phyloP scores from a whole-genome alignment of 164 flowering plant species.

The Nymphaea thermarum region DNA sequence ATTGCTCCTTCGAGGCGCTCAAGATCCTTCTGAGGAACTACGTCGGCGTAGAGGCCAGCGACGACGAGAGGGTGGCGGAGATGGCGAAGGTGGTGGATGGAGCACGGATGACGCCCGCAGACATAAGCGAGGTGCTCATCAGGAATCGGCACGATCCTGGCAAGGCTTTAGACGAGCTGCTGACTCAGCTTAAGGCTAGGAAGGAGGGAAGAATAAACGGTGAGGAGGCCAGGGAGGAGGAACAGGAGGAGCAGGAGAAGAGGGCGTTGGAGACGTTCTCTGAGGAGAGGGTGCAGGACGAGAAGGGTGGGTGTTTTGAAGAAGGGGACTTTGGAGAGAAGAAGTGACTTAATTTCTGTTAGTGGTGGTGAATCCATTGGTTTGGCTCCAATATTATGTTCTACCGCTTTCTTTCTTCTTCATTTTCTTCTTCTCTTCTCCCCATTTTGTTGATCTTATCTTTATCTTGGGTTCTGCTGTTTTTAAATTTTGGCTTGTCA shows the following conservation, averaged over 20 bases:
- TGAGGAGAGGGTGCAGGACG: slow-evolving; percentile 10
- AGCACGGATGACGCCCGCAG: slow-evolving; percentile 86
- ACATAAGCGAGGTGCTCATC: slow-evolving; percentile 72
- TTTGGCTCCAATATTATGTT: no score
- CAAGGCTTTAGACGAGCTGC: slow-evolving; percentile 42
- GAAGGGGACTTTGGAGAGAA: neutral
- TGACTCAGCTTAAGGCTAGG: slow-evolving; percentile 27
- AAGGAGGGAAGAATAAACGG: slow-evolving; percentile 5
- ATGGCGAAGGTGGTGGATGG: slow-evolving; percentile 29
- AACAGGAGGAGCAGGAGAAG: slow-evolving; percentile 53
- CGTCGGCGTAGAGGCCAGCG: slow-evolving; percentile 26
- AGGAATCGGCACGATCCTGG: slow-evolving; percentile 44
- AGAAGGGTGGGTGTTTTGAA: neutral
- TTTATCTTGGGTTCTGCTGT: neutral
- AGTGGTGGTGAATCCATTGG: no score
- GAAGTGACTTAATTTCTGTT: no score
- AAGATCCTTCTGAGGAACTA: slow-evolving; percentile 63
- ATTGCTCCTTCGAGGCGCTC: slow-evolving; percentile 45
- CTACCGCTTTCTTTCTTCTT: neutral
- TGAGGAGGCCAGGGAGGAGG: slow-evolving; percentile 17
- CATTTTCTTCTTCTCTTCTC: neutral
- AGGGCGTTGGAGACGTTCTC: slow-evolving; percentile 49
- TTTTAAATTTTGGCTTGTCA: neutral
- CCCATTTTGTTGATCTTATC: neutral
- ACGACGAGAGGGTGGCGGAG: slow-evolving; percentile 17